phyloP scores from a whole-genome alignment of 1,139 yeast genomes.

The Debaryomyces psychrophilus region DNA sequence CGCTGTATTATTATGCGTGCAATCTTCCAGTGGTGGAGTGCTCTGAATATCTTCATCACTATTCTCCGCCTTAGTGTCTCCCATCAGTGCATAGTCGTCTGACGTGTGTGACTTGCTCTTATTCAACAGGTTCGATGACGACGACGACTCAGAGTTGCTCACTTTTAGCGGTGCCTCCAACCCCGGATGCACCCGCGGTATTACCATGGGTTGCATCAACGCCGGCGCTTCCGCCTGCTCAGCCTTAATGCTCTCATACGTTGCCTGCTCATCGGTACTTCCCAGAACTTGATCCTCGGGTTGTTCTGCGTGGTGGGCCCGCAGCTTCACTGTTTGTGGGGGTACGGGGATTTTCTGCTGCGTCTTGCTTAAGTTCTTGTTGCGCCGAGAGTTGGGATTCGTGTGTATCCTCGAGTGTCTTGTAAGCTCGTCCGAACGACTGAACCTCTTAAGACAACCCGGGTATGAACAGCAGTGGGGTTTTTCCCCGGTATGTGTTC shows the following conservation, averaged over 20 bases:
- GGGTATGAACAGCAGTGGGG: constrained; percentile 89
- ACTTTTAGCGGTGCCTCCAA: constrained; percentile 4
- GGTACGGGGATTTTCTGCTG: not conserved
- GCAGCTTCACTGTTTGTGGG: not conserved
- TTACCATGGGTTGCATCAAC: not conserved
- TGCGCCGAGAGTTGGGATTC: constrained; percentile 70
- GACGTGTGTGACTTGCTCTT: not conserved
- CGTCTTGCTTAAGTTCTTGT: constrained; percentile 36
- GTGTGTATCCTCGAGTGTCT: constrained; percentile 87
- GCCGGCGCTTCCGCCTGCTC: not conserved
- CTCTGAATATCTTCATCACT: constrained; percentile 9
- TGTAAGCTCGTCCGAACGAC: constrained; percentile 88
- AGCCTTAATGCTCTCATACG: not conserved
- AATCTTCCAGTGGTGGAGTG: constrained; percentile 9
- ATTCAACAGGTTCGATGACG: constrained; percentile 3
- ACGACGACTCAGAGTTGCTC: constrained; percentile 5
- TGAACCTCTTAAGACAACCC: constrained; percentile 83
- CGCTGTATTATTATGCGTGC: not conserved
- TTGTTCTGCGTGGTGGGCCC: not conserved
- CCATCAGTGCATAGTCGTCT: constrained; percentile 1
- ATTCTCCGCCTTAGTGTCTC: constrained; percentile 2
- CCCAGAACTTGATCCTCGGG: not conserved
- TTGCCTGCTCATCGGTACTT: not conserved
- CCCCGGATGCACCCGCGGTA: not conserved
- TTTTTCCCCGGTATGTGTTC: constrained; percentile 96